Evolutionary conservation across 2,329 filamentous ascomycete genomes (phyloP).

Genomic region (Fusarium camptoceras): DNA sequence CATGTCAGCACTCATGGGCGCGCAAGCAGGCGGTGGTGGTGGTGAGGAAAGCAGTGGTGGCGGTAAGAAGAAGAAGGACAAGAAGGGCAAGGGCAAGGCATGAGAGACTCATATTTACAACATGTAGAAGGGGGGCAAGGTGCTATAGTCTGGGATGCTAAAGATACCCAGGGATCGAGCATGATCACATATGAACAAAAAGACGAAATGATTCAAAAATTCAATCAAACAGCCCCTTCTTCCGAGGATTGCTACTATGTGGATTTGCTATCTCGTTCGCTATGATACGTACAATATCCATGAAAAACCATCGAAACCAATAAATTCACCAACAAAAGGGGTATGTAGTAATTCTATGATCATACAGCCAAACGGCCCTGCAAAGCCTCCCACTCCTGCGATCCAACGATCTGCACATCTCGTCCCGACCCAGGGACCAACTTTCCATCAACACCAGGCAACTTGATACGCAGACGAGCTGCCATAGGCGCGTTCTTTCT

Average conservation of each 20-base stretch:
- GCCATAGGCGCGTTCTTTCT: conserved; percentile 51
- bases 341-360: conserved; percentile 46
- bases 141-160: conserved; percentile 30
- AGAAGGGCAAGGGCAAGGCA: conserved; percentile 59
- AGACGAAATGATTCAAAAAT: conserved; percentile 32
- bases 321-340: conserved; percentile 35
- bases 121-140: neutral
- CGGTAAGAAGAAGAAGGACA: conserved; percentile 60
- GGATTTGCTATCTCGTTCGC: conserved; percentile 27
- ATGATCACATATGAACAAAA: conserved; percentile 33
- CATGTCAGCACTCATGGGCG: conserved; percentile 59
- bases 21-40: conserved; percentile 49
- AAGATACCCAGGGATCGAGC: conserved; percentile 36
- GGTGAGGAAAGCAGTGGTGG: conserved; percentile 46
- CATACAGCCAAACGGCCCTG: conserved; percentile 55
- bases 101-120: conserved; percentile 22
- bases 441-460: conserved; percentile 62
- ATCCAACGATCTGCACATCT: conserved; percentile 65
- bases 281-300: conserved; percentile 33
- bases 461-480: conserved; percentile 63
- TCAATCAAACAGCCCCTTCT: conserved; percentile 18
- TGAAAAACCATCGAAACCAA: conserved; percentile 16
- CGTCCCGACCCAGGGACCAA: conserved; percentile 52
- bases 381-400: conserved; percentile 66
- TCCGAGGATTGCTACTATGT: conserved; percentile 22